Conservation (phyloP, 192 early-diverging fungal genomes). For the Rhizophlyctis rosea region DNA sequence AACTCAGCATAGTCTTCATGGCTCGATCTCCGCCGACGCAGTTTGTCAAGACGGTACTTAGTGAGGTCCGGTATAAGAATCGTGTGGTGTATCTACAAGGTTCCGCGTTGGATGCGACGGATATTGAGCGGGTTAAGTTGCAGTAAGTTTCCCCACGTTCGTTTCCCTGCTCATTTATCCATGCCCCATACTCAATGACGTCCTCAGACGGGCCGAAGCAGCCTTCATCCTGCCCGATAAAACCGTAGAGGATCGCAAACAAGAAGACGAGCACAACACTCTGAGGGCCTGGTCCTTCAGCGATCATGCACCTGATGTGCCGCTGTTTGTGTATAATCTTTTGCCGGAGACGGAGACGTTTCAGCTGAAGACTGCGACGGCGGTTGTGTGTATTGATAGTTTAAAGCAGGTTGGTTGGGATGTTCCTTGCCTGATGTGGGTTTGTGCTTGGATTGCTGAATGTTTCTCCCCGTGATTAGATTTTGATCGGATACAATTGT, state of each 20-base stretch:
- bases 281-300: slow-evolving; percentile 66
- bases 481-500: slow-evolving; percentile 51
- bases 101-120: slow-evolving; percentile 26
- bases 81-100: slow-evolving; percentile 40
- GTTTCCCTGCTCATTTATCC: neutral
- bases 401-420: slow-evolving; percentile 38
- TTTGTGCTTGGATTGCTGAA: slow-evolving; percentile 9
- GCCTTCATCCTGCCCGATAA: slow-evolving; percentile 23
- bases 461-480: slow-evolving; percentile 14
- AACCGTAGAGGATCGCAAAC: slow-evolving; percentile 38
- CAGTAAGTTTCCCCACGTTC: slow-evolving; percentile 12
- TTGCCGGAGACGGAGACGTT: slow-evolving; percentile 60
- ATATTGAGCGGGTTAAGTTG: slow-evolving; percentile 37
- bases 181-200: neutral
- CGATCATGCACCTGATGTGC: slow-evolving; percentile 51
- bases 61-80: slow-evolving; percentile 19
- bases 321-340: slow-evolving; percentile 61
- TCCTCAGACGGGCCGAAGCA: slow-evolving; percentile 21
- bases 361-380: slow-evolving; percentile 54
- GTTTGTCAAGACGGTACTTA: slow-evolving; percentile 24
- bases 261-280: slow-evolving; percentile 70
- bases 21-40: slow-evolving; percentile 18
- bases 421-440: neutral
- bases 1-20: slow-evolving; percentile 31
- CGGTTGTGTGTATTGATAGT: slow-evolving; percentile 39